Evolutionary conservation across 192 early-diverging fungal species (phyloP).

Genomic region (Chytriomyces sp.): DNA sequence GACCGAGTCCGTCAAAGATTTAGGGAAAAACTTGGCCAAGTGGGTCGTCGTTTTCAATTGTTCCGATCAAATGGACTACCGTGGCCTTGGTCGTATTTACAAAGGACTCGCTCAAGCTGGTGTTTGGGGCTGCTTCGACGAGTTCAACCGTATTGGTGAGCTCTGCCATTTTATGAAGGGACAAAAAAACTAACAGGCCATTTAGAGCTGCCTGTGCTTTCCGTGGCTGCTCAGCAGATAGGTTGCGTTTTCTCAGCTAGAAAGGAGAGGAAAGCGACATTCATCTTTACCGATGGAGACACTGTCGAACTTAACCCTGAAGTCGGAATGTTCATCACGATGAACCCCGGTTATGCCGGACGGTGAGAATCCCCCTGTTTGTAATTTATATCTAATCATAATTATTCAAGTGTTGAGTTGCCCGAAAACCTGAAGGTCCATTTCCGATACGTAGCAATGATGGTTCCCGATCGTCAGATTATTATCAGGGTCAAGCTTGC

Average conservation of each 20-base stretch:
- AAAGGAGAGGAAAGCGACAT: constrained; percentile 61
- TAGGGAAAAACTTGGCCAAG: constrained; percentile 67
- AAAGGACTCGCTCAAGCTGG: constrained; percentile 68
- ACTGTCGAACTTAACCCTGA: constrained; percentile 70
- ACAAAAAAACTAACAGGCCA: neutral
- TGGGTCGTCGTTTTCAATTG: constrained; percentile 75
- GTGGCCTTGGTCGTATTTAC: constrained; percentile 65
- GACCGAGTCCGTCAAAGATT: constrained; percentile 67
- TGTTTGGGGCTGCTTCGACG: constrained; percentile 68
- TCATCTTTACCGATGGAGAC: constrained; percentile 70
- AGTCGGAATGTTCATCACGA: constrained; percentile 70
- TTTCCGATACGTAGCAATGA: constrained; percentile 71
- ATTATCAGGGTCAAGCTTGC: constrained; percentile 70
- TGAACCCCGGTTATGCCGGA: constrained; percentile 71
- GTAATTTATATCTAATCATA: neutral
- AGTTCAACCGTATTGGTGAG: constrained; percentile 63
- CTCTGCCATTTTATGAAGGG: neutral
- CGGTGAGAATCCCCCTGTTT: neutral
- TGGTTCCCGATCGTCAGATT: constrained; percentile 70
- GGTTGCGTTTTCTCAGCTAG: constrained; percentile 63
- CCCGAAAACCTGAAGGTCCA: constrained; percentile 70
- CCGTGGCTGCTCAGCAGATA: constrained; percentile 69
- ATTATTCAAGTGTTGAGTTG: constrained; percentile 53
- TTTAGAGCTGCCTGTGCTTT: constrained; percentile 61
- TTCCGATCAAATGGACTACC: constrained; percentile 72